Evolutionary conservation across 352 stramenopile genomes (phyloP), one percentile per base, ranked within the genome.

Genomic region (Pythium volutum): DNA sequence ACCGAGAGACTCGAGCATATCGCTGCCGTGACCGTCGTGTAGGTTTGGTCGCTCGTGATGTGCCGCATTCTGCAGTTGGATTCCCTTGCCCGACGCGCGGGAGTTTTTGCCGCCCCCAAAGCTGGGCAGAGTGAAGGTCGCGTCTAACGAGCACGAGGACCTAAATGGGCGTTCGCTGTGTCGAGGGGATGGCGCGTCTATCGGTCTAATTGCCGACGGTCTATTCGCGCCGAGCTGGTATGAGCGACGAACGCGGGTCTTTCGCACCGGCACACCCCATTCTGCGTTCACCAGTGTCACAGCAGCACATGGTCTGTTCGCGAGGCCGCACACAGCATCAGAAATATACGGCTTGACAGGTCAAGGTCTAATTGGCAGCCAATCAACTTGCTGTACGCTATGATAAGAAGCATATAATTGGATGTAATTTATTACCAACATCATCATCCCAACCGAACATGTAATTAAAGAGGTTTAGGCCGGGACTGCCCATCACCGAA

Each of bases 1-100:
- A 93, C 88, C 41, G 85, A 93, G 39, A 95, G 76, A 20, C 75
- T 69, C 15, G 81, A 91, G 16, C 79, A 91, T 55, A 72, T 82
- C 59, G 74, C 83, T 27, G 81, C 84, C 22, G 78, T 77, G n/a
- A 84, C 14, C 4, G 51, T 49, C 15, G 51, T 49, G 51, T 48
- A 58, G 4, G 22, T 58, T 22, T 58, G 51, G 0, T 58, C 51
- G 31, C 34, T 39, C 38, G 51, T 58, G 14, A 46, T 25, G 33
- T 20, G 51, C 51, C 51, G 51, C 51, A 48, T 58, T 5, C 31
- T 55, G 15, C 6, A 5, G 14, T n/a, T 48, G 18, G 22, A 45
- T 51, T 51, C 25, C 45, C 23, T 53, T 53, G 12, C 39, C 14
- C n/a, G 12, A 7, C 14, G 12, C 46, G 26, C 20, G 26, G n/a